These are phyloP conservation scores for Neurospora sp. DNA, from an alignment of 495 filamentous ascomycete genomes.

Conservation along the genomic window DNA sequence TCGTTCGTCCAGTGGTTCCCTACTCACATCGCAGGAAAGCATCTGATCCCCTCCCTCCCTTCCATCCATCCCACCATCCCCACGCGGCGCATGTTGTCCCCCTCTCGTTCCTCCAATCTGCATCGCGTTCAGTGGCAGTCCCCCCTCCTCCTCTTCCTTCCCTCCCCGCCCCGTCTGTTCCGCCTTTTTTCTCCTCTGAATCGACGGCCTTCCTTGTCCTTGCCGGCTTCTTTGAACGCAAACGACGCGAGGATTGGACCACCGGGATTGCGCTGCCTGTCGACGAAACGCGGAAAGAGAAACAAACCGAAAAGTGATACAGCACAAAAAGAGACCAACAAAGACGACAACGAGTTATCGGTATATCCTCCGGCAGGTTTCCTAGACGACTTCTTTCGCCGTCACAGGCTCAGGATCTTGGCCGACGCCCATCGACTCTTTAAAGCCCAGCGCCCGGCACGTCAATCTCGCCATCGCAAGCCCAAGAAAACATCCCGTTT, in stretches of 20 bases:
- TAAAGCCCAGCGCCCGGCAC: not conserved
- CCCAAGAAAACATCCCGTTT: not conserved
- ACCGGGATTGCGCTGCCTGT: not conserved
- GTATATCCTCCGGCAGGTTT: not conserved
- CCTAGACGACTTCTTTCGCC: not conserved
- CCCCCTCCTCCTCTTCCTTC: not conserved
- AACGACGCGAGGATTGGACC: not conserved
- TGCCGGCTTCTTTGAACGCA: not conserved
- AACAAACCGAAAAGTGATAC: not conserved
- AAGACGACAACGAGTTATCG: not conserved
- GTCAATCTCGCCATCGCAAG: not conserved
- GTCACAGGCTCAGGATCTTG: not conserved
- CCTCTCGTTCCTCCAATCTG: not conserved
- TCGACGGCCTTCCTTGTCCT: not conserved
- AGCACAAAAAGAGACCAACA: not conserved
- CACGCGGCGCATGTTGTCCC: not conserved
- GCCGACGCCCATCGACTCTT: not conserved
- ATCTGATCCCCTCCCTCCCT: not conserved
- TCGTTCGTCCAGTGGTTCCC: not conserved
- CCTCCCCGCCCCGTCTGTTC: not conserved
- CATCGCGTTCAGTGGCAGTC: not conserved
- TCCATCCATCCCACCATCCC: not conserved
- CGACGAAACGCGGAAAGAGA: not conserved
- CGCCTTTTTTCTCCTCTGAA: not conserved
- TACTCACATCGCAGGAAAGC: not conserved